Conservation (phyloP, 306 rosid species). For the Prunus campanulata region DNA sequence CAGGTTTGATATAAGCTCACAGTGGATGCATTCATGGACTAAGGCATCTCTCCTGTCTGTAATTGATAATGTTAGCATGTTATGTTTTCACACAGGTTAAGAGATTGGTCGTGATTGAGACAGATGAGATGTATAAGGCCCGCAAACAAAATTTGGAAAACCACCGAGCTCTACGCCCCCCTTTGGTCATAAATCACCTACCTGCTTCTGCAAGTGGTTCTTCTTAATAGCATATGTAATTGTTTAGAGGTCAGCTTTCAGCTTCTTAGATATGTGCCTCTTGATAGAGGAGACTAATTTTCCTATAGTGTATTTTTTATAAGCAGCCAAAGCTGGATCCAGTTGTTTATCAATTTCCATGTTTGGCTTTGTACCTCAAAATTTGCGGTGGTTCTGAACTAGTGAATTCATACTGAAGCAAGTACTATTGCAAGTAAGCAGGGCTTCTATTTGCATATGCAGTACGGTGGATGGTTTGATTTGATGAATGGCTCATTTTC, state of each 20-base stretch:
- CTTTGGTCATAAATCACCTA: conserved; percentile 62
- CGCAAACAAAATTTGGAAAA: conserved; percentile 65
- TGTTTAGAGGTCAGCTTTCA: conserved; percentile 32
- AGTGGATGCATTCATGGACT: conserved; percentile 2
- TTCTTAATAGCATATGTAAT: conserved; percentile 28
- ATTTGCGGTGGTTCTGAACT: conserved; percentile 18
- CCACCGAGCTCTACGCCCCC: conserved; percentile 61
- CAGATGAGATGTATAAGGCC: conserved; percentile 85
- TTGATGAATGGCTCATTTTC: conserved; percentile 6
- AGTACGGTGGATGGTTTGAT: conserved; percentile 11
- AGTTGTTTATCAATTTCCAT: conserved; percentile 19
- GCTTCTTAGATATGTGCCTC: conserved; percentile 20
- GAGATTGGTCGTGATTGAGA: conserved; percentile 80
- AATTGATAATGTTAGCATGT: conserved; percentile 18
- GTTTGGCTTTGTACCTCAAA: conserved; percentile 17
- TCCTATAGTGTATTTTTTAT: conserved; percentile 11
- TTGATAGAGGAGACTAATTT: conserved; percentile 23
- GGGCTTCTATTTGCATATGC: conserved; percentile 21
- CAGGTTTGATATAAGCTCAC: conserved; percentile 49
- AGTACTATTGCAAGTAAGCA: conserved; percentile 16
- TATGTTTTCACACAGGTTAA: conserved; percentile 54
- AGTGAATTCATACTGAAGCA: conserved; percentile 4
- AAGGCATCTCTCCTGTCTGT: conserved; percentile 1
- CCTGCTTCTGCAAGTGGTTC: conserved; percentile 51
- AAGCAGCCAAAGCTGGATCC: conserved; percentile 19